Evolutionary conservation across 1,284 basidiomycete genomes (phyloP).

Genomic region (Caloboletus firmus): DNA sequence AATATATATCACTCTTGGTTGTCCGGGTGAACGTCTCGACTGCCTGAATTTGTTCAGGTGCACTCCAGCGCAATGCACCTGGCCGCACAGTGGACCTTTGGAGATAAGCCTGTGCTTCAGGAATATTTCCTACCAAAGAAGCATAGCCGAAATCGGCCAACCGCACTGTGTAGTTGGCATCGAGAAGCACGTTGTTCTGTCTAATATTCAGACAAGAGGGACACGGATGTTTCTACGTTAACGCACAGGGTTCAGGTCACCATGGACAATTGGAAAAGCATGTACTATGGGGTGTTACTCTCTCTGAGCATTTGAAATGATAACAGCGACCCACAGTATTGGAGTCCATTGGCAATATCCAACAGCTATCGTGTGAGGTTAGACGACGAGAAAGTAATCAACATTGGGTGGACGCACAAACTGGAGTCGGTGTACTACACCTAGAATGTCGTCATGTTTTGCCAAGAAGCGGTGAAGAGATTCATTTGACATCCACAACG

Average conservation of each 20-base stretch:
- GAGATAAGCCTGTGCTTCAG: constrained; percentile 15
- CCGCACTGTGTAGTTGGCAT: constrained; percentile 9
- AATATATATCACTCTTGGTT: constrained; percentile 13
- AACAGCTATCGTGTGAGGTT: no score
- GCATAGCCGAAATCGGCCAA: constrained; percentile 15
- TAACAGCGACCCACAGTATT: constrained; percentile 10
- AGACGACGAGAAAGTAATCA: no score
- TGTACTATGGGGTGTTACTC: constrained; percentile 10
- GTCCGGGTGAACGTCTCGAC: background rate
- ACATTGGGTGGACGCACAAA: no score
- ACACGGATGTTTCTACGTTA: rapidly evolving
- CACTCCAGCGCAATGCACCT: constrained; percentile 17
- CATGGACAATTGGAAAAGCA: constrained; percentile 16
- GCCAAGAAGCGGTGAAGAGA: constrained; percentile 16
- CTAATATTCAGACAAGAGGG: background rate
- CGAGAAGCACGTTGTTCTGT: constrained; percentile 24
- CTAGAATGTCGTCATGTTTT: no score
- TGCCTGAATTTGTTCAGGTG: constrained; percentile 10
- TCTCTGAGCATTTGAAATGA: rapidly evolving
- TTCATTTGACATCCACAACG: constrained; percentile 20
- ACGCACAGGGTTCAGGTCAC: constrained; percentile 19
- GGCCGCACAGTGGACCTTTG: constrained; percentile 8
- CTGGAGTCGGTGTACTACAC: no score
- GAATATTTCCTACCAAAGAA: constrained; percentile 9
- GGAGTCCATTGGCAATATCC: constrained; percentile 13